phyloP scores from a whole-genome alignment of 2,329 filamentous ascomycete species.

The Paecilomyces sp. region DNA sequence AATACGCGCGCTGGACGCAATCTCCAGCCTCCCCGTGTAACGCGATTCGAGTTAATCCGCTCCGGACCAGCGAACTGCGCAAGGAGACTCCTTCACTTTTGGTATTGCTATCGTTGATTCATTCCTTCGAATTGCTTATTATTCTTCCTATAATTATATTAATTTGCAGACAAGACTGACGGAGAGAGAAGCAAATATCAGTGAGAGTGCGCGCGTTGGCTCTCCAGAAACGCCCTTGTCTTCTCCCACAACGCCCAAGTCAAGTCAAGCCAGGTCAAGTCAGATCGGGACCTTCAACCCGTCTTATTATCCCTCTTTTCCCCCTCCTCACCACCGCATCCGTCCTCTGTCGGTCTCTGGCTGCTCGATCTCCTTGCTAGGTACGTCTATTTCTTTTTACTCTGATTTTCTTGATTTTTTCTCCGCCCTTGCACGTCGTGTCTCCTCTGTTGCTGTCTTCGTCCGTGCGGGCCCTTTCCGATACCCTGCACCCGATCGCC shows the following conservation, averaged over 20 bases:
- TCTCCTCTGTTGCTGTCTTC: conserved; percentile 3
- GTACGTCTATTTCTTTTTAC: neutral
- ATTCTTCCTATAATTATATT: neutral
- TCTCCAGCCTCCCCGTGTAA: conserved; percentile 23
- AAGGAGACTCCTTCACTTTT: neutral
- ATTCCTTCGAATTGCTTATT: too few species aligned
- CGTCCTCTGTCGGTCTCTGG: neutral
- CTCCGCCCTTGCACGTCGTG: neutral
- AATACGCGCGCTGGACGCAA: conserved; percentile 25
- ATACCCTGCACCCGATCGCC: conserved; percentile 3
- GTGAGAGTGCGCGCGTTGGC: neutral
- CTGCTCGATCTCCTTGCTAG: neutral
- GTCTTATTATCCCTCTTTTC: neutral
- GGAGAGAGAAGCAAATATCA: neutral
- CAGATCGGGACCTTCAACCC: neutral
- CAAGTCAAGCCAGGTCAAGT: neutral
- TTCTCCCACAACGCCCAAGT: neutral
- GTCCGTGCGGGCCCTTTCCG: neutral
- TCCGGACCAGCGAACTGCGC: conserved; percentile 31
- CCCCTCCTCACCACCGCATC: neutral
- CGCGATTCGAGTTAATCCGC: conserved; percentile 24
- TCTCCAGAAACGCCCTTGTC: conserved; percentile 5
- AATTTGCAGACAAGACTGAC: neutral
- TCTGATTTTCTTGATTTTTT: neutral
- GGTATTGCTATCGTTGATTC: too few species aligned